Evolutionary conservation across 371 early-diverging fungal species (phyloP), one percentile per base, ranked within the genome.

Genomic region (Funneliformis caledonium): DNA sequence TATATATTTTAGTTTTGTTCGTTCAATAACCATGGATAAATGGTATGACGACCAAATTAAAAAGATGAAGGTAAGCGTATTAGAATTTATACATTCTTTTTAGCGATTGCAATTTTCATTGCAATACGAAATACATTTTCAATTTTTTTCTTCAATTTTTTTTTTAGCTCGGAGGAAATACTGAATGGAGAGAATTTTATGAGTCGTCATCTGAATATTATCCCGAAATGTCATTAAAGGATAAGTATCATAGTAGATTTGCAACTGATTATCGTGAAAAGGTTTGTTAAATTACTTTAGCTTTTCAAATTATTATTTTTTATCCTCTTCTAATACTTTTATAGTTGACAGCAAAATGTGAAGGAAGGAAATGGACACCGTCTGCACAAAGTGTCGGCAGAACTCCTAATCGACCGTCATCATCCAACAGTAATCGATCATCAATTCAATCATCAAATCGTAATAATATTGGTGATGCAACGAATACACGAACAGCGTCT

Each of bases 1-100:
- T 68, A 48, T 26, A 26, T 26, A 26, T 26, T 26, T 31, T 83
- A 94, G 94, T 86, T 97, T 98, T 91, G 98, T 99, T 62, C 95
- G 99, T 26, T 98, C 99, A 22, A 94, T 98, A 75, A 94, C 94
- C 26, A 99, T 99, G 98, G 99, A 99, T 86, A 94, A 94, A 83
- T 99, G 99, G 99, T 91, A 91, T 60, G 92, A 94, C n/a, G 96
- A 96, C 85, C 98, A 98, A 84, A 86, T 96, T 69, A 92, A 93
- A 83, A 93, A 94, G 81, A 98, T 99, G 98, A 91, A 96, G 82
- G 91, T 90, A 84, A 69, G 69, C 43, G 37, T 11, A 83, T 80
- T 80, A 31, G 16, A 61, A 72, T 42, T 37, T 37, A 37, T 65
- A 64, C 33, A 26, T 14, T 56, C 9, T 64, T 72, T 26, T 14